Conservation (phyloP, 495 filamentous ascomycete genomes). For the Aspergillus ostianus region DNA sequence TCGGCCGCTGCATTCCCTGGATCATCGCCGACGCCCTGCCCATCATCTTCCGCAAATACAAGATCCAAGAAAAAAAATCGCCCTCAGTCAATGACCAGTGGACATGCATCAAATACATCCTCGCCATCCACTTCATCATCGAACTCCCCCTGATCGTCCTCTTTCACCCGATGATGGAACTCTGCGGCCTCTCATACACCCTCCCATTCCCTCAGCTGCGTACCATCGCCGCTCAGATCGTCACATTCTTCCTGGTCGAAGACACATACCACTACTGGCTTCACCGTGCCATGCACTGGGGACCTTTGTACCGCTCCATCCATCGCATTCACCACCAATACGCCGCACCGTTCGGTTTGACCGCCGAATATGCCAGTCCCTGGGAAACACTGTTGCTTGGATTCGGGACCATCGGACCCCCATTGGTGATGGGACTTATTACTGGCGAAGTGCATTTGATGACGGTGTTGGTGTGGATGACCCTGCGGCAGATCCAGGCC, state of each 20-base stretch:
- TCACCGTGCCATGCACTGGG: conserved; percentile 93
- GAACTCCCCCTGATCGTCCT: conserved; percentile 90
- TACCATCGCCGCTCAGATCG: conserved; percentile 85
- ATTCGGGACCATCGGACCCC: conserved; percentile 76
- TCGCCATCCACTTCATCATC: conserved; percentile 92
- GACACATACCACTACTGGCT: conserved; percentile 99
- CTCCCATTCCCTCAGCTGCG: conserved; percentile 82
- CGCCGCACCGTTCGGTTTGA: conserved; percentile 91
- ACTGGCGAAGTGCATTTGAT: conserved; percentile 86
- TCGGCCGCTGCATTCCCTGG: conserved; percentile 89
- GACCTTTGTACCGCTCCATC: conserved; percentile 88
- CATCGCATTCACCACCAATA: conserved; percentile 99
- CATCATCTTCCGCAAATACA: conserved; percentile 83
- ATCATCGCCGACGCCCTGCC: conserved; percentile 81
- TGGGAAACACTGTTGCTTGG: conserved; percentile 95
- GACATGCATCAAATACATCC: conserved; percentile 86
- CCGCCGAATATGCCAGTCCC: conserved; percentile 95
- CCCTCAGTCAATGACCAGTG: conserved; percentile 69
- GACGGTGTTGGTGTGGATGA: conserved; percentile 97
- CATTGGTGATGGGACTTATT: conserved; percentile 79
- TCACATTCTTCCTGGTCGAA: conserved; percentile 92
- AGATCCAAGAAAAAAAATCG: conserved; percentile 65
- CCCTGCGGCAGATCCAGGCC: conserved; percentile 88
- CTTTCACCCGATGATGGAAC: conserved; percentile 95
- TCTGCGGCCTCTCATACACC: conserved; percentile 79